Base-by-base conservation (phyloP, 129 eudicot genomes). In the carrot (Daucus carota) region DNA sequence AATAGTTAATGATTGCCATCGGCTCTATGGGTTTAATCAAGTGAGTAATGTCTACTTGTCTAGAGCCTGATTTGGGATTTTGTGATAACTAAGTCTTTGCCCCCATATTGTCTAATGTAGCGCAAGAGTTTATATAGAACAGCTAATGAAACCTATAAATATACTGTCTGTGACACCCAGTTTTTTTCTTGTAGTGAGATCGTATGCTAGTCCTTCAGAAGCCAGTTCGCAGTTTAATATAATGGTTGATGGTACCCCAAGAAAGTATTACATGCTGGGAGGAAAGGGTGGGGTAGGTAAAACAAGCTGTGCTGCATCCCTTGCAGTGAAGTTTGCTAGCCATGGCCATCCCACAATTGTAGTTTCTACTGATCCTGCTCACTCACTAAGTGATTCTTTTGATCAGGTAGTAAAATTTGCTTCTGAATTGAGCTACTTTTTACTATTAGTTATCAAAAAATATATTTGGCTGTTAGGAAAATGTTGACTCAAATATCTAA, bases 231-330 rank as follows among this genome's bases (percentile, higher is more conserved):
- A 81, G 66, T 89, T 87, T 70, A 79, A 87, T 74, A 84, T 80
- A 73, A 92, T 89, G 93, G 81, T 57, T 79, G 76, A 73, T 63
- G 91, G 87, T 50, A 77, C 85, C 31, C 84, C 86, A 46, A 76
- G 93, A 71, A 92, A 87, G 80, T 89, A 80, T 78, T 89, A 82
- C 81, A 84, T 92, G 93, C 52, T 92, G 54, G 96, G 97, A 72
- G 97, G 96, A 34, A 92, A 92, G 79, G 97, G 96, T 33, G 97
- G 92, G 48, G 95, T 89, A 68, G 97, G 97, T 40, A 89, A 89
- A 76, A 92, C 92, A 75, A 89, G 92, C 47, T 92, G 97, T 78
- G 92, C 96, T 31, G 96, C 97, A 63, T 92, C 97, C 22, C 89
- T 92, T 77, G 96, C 97, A 42, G 90, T 92, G 5, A 92, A 89